These are phyloP conservation scores for Tulasnella sp. DNA, from an alignment of 768 basidiomycete species.

Conservation along the genomic window DNA sequence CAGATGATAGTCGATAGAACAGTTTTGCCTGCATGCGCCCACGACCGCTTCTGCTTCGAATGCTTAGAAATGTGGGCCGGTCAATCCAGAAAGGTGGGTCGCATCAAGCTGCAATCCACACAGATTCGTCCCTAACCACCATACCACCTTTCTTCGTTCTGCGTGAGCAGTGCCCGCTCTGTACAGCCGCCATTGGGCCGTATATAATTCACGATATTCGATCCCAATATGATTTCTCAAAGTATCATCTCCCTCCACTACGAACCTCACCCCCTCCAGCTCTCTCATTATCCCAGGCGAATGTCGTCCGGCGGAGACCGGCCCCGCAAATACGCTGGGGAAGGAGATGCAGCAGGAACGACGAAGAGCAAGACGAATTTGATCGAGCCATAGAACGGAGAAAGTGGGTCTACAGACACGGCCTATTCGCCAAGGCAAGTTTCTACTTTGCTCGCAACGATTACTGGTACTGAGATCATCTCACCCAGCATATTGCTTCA, in stretches of 20 bases:
- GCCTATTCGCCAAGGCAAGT: constrained; percentile 79
- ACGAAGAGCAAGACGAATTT: constrained; percentile 57
- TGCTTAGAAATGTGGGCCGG: constrained; percentile 82
- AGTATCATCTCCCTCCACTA: constrained; percentile 68
- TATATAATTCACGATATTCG: constrained; percentile 78
- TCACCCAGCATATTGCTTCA: constrained; percentile 77
- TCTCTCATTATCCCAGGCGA: constrained; percentile 26
- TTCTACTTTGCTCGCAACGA: not conserved
- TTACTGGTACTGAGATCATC: not conserved
- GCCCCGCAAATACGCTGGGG: constrained; percentile 39
- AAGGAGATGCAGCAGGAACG: constrained; percentile 40
- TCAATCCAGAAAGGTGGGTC: constrained; percentile 35
- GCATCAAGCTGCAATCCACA: not conserved
- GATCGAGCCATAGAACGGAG: constrained; percentile 69
- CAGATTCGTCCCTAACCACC: not conserved
- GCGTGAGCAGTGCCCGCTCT: constrained; percentile 33
- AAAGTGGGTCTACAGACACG: constrained; percentile 74
- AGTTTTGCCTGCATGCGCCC: constrained; percentile 63
- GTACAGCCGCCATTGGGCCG: constrained; percentile 41
- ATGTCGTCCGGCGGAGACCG: constrained; percentile 26
- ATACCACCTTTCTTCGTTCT: not conserved
- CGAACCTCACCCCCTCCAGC: constrained; percentile 39
- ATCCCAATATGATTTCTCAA: constrained; percentile 75
- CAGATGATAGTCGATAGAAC: constrained; percentile 73
- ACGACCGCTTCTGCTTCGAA: constrained; percentile 86